phyloP scores from a whole-genome alignment of 495 filamentous ascomycete genomes.

The Schizothecium vesticola region DNA sequence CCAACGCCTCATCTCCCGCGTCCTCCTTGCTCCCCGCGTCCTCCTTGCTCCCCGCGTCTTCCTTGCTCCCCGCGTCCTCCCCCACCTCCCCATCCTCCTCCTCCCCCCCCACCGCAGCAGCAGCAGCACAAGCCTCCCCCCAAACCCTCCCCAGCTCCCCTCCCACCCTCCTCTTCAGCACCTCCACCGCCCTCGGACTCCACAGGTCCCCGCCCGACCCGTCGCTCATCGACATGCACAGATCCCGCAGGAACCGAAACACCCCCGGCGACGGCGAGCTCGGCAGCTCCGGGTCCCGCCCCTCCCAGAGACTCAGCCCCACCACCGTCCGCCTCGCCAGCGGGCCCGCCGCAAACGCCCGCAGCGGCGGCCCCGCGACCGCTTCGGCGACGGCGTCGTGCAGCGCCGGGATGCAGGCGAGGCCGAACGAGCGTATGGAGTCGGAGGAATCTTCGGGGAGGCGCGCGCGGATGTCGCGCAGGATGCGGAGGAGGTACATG shows the following conservation, averaged over 20 bases:
- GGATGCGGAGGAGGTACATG: slow-evolving; percentile 66
- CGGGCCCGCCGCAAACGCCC: slow-evolving; percentile 35
- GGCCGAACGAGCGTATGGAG: slow-evolving; percentile 39
- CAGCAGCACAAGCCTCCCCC: slow-evolving; percentile 30
- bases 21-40: slow-evolving; percentile 11
- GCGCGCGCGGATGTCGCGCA: slow-evolving; percentile 67
- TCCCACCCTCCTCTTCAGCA: slow-evolving; percentile 54
- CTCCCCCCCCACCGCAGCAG: neutral
- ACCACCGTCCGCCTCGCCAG: slow-evolving; percentile 36
- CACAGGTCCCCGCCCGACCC: slow-evolving; percentile 70
- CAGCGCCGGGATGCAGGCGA: slow-evolving; percentile 50
- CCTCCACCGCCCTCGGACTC: slow-evolving; percentile 62
- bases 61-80: slow-evolving; percentile 4
- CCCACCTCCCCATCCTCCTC: neutral
- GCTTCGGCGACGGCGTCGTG: slow-evolving; percentile 48
- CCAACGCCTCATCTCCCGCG: slow-evolving; percentile 38
- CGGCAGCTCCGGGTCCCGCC: slow-evolving; percentile 60
- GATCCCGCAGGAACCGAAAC: slow-evolving; percentile 65
- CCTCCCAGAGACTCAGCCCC: slow-evolving; percentile 69
- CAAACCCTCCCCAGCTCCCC: slow-evolving; percentile 39
- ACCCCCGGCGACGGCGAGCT: slow-evolving; percentile 73
- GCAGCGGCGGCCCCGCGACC: slow-evolving; percentile 32
- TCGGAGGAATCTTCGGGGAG: slow-evolving; percentile 46
- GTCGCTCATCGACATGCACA: slow-evolving; percentile 61
- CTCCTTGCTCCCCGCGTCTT: slow-evolving; percentile 5